Evolutionary conservation across 2,329 filamentous ascomycete species (phyloP).

Genomic region (Fusarium subtropicale): DNA sequence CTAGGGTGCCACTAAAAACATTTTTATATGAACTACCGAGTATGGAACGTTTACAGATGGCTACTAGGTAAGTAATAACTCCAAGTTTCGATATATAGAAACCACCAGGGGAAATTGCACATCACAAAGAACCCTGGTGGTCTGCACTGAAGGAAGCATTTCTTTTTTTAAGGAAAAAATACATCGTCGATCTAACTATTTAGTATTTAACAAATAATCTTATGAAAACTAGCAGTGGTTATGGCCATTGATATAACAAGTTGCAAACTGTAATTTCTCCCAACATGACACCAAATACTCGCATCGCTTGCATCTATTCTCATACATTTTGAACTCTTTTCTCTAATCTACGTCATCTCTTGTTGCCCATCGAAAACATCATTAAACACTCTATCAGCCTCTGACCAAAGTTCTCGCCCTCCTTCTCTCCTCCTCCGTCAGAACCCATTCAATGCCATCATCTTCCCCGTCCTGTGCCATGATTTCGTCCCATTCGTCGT

Average conservation of each 20-base stretch:
- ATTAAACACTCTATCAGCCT: slow-evolving; percentile 33
- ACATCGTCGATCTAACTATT: neutral
- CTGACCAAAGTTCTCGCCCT: slow-evolving; percentile 76
- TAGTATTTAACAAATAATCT: neutral
- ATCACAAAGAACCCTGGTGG: neutral
- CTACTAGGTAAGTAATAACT: neutral
- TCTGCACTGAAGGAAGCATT: neutral
- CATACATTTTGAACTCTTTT: slow-evolving; percentile 26
- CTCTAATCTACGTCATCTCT: slow-evolving; percentile 27
- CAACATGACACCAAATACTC: slow-evolving; percentile 5
- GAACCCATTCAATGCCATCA: slow-evolving; percentile 76
- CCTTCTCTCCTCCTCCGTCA: slow-evolving; percentile 78
- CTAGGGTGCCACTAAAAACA: slow-evolving; percentile 26
- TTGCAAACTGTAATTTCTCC: neutral
- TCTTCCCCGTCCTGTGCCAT: slow-evolving; percentile 60
- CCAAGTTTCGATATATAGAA: neutral
- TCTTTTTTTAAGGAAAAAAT: neutral
- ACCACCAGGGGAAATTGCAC: neutral
- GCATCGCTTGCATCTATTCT: slow-evolving; percentile 19
- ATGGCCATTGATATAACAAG: neutral
- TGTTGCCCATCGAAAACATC: slow-evolving; percentile 17
- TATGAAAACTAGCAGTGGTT: neutral
- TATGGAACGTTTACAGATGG: neutral
- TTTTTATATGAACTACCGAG: slow-evolving; percentile 11
- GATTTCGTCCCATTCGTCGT: slow-evolving; percentile 92